Base-by-base conservation (phyloP, 257 asterid species). In the Petunia axillaris region DNA sequence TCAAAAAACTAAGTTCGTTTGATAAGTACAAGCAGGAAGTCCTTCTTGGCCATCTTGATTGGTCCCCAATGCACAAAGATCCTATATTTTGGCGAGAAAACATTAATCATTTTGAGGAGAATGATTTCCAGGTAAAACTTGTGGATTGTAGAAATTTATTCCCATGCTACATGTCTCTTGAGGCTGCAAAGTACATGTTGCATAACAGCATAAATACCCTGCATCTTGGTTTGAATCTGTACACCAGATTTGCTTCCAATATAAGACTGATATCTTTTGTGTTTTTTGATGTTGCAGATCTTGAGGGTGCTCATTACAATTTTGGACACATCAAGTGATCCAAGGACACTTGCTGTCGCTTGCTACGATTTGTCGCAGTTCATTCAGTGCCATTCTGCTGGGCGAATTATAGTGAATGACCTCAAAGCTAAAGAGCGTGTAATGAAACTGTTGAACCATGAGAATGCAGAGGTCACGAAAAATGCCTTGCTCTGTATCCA, bases 61-160 rank as follows among this genome's bases (percentile, higher is more conserved):
- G 98, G 97, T 87, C 94, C 43, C 98, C 97, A 11, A 89, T 92
- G 98, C 98, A 94, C 88, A 92, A 92, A 88, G 97, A 93, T 88
- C 92, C 94, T 41, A 41, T 85, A 59, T 94, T 94, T 89, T 93
- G 97, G 98, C 85, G 89, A 54, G 97, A 94, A 44, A 91, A 91
- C 87, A 86, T 90, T 53, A 88, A 87, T 1, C 83, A 64, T 79
- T 94, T 93, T 43, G 98, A 94, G 81, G 97, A 94, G 84, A 92
- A 89, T 86, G 98, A 93, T 85, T 94, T 94, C 84, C 97, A 93
- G 97, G 98, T 94, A 84, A 46, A 39, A n/a, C 40, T 11, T 48
- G 77, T 50, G 16, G 41, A 35, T 50, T 71, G 60, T 35, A 71
- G 13, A 71, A 71, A 1, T 25, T 25, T 25, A 25, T 46, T 46